A percentile compares a stretch with the other conserved stretches of the same genome.
Evolutionary conservation across 768 basidiomycete genomes (phyloP).

Genomic region (Lentinula raphanica): DNA sequence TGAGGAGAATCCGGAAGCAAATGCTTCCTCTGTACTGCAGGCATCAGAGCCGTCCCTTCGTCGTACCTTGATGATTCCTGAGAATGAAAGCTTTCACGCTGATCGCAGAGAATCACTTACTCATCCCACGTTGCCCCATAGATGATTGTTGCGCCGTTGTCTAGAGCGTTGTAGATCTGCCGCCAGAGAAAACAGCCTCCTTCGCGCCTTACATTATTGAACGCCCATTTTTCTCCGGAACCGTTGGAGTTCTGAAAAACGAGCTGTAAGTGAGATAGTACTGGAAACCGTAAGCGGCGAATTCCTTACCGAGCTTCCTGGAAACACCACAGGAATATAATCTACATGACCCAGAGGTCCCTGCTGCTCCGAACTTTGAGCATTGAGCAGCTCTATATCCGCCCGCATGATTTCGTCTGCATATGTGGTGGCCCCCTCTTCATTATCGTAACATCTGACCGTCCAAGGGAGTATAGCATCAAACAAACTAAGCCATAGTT

Average conservation of each 20-base stretch:
- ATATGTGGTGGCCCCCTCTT: conserved; percentile 59
- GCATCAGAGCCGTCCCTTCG: conserved; percentile 81
- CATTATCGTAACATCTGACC: conserved; percentile 61
- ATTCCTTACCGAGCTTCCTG: conserved; percentile 53
- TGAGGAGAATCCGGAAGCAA: conserved; percentile 56
- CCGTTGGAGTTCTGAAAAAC: conserved; percentile 61
- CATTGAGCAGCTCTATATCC: conserved; percentile 59
- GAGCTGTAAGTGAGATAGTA: neutral
- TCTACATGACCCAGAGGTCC: conserved; percentile 44
- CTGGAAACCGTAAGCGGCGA: no score
- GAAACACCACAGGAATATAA: conserved; percentile 78
- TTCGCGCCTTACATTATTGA: conserved; percentile 68
- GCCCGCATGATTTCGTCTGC: conserved; percentile 55
- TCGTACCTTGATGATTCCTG: no score
- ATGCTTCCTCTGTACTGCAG: conserved; percentile 52
- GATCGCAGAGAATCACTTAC: conserved; percentile 21
- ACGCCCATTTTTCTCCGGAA: conserved; percentile 63
- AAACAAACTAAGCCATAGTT: conserved; percentile 71
- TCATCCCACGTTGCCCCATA: conserved; percentile 85
- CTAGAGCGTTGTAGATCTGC: conserved; percentile 65
- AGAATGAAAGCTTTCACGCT: neutral
- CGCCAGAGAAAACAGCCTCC: conserved; percentile 78
- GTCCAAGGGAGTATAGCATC: conserved; percentile 84
- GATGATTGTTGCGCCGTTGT: conserved; percentile 37
- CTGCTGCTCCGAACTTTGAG: conserved; percentile 46